phyloP scores from a whole-genome alignment of 768 basidiomycete species.

The Tephrocybe rancida region DNA sequence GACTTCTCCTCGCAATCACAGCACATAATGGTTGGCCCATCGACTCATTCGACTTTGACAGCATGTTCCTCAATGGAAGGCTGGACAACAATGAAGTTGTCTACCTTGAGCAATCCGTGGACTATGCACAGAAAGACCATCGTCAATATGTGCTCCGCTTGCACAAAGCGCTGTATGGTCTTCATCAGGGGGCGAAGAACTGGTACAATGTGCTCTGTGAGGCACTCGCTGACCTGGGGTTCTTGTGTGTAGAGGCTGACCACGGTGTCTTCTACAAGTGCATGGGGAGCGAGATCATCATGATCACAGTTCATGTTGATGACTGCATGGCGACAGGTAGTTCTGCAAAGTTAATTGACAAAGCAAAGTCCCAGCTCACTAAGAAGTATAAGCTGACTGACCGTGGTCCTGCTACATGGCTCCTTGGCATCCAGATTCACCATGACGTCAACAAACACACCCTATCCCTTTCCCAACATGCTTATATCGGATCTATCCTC shows the following conservation, averaged over 20 bases:
- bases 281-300: not conserved
- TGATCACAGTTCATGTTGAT: slow-evolving; percentile 6
- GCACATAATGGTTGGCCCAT: not conserved
- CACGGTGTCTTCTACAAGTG: slow-evolving; percentile 4
- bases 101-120: not conserved
- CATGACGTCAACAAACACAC: slow-evolving; percentile 11
- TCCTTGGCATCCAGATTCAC: slow-evolving; percentile 24
- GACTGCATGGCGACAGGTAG: not conserved
- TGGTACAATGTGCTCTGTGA: no score
- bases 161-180: slow-evolving; percentile 27
- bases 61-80: no score
- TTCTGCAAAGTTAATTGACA: not conserved
- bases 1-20: not conserved
- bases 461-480: not conserved
- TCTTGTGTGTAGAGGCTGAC: no score
- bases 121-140: not conserved
- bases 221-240: no score
- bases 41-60: not conserved
- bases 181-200: no score
- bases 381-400: slow-evolving; percentile 25
- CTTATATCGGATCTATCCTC: not conserved
- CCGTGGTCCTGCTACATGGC: slow-evolving; percentile 21
- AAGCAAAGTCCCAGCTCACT: not conserved
- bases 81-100: no score
- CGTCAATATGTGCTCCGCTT: slow-evolving; percentile 6